phyloP scores from a whole-genome alignment of 257 asterid species.

The Datura wrightii region DNA sequence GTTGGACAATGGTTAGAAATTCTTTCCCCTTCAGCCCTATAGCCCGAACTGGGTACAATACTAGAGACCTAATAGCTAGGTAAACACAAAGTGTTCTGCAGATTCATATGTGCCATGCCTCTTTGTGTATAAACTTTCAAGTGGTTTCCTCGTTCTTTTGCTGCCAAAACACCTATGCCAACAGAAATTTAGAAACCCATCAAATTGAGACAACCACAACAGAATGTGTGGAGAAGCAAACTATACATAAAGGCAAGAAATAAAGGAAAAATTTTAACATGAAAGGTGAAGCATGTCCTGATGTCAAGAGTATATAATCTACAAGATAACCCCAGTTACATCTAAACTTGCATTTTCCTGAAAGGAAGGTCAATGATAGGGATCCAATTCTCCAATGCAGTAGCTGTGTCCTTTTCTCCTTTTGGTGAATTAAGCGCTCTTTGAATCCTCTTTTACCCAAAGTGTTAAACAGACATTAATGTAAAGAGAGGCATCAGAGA shows the following conservation, averaged over 20 bases:
- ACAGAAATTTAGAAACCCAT: constrained; percentile 44
- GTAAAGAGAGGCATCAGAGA: neutral
- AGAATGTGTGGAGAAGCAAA: constrained; percentile 31
- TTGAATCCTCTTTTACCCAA: constrained; percentile 1
- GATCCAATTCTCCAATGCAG: neutral
- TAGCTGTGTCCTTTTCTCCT: neutral
- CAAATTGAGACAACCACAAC: constrained; percentile 53
- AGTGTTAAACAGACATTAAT: neutral
- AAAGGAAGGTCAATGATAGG: constrained; percentile 2
- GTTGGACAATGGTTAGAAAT: constrained; percentile 1
- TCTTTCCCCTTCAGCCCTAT: neutral
- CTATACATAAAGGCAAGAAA: constrained; percentile 14
- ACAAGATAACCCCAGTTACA: constrained; percentile 19
- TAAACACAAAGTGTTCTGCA: constrained; percentile 35
- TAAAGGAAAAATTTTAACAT: neutral
- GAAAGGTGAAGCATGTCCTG: constrained; percentile 2
- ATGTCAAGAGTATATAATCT: constrained; percentile 26
- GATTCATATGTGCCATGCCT: constrained; percentile 48
- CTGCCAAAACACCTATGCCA: constrained; percentile 48
- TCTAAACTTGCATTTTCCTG: constrained; percentile 1
- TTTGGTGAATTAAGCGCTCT: neutral
- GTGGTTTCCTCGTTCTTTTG: constrained; percentile 47
- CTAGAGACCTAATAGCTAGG: constrained; percentile 22
- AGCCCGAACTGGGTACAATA: neutral
- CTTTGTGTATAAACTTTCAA: constrained; percentile 45